These are phyloP conservation scores for Saitozyma sp. DNA, from an alignment of 768 basidiomycete genomes.

Conservation along the genomic window DNA sequence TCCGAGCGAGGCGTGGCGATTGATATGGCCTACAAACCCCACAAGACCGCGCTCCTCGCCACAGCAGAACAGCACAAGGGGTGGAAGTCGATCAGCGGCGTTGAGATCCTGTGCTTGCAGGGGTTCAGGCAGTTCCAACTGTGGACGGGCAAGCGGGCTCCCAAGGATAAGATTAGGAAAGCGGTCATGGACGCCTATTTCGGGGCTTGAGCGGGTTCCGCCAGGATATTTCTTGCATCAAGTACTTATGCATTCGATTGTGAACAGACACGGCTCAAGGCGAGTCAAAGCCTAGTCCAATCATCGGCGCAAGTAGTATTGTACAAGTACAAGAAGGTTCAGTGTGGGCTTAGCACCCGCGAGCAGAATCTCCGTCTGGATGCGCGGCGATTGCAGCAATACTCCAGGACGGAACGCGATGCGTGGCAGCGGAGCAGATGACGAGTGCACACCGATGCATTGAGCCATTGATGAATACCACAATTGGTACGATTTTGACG, in stretches of 20 bases:
- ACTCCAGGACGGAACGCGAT: too few relatives aligned
- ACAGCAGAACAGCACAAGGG: constrained; percentile 58
- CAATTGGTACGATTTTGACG: too few relatives aligned
- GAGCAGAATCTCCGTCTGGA: too few relatives aligned
- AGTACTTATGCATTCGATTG: background rate
- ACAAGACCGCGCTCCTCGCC: constrained; percentile 73
- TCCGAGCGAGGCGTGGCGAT: constrained; percentile 74
- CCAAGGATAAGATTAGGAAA: constrained; percentile 38
- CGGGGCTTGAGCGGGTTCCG: constrained; percentile 4
- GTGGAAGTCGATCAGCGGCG: constrained; percentile 46
- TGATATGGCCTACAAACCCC: constrained; percentile 93
- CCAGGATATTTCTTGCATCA: background rate
- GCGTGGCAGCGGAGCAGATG: too few relatives aligned
- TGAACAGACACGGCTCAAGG: too few relatives aligned
- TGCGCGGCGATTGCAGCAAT: too few relatives aligned
- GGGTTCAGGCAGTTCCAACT: constrained; percentile 48
- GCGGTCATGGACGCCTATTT: constrained; percentile 45
- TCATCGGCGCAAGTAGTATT: too few relatives aligned
- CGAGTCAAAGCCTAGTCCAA: too few relatives aligned
- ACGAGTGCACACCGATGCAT: too few relatives aligned
- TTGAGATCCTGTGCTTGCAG: constrained; percentile 50
- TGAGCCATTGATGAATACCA: too few relatives aligned
- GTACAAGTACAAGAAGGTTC: too few relatives aligned
- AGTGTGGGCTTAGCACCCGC: too few relatives aligned
- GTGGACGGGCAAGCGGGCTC: constrained; percentile 49